phyloP scores from a whole-genome alignment of 148 eudicot species.

The Mesembryanthemum crystallinum region DNA sequence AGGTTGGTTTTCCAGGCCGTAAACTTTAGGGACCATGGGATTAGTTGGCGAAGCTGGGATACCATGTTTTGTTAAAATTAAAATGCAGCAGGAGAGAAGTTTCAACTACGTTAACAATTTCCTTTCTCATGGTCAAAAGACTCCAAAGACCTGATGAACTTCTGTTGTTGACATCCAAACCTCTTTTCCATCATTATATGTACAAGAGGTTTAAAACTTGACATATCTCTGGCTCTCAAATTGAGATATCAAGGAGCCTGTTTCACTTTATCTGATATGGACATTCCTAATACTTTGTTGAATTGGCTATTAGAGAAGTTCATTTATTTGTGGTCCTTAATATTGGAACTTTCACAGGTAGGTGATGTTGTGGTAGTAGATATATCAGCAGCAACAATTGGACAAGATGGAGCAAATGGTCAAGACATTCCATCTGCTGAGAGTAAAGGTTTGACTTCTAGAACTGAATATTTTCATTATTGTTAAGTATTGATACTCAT shows the following conservation, averaged over 20 bases:
- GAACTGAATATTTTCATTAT: neutral
- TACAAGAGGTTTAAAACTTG: constrained; percentile 1
- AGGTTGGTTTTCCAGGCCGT: no score
- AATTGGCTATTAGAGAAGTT: neutral
- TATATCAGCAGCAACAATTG: constrained; percentile 86
- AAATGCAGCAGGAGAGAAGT: neutral
- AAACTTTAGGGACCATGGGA: no score
- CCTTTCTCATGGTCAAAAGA: neutral
- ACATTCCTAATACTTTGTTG: neutral
- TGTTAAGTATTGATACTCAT: no score
- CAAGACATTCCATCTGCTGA: constrained; percentile 90
- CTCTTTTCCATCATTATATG: neutral
- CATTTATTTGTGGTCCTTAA: neutral
- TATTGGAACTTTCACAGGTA: constrained; percentile 42
- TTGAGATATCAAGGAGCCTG: neutral
- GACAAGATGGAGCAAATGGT: constrained; percentile 53
- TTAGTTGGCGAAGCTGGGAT: no score
- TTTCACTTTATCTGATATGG: neutral
- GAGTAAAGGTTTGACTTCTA: constrained; percentile 67
- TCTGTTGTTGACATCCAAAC: neutral
- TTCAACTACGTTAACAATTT: neutral
- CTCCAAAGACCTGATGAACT: neutral
- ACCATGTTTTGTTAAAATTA: no score
- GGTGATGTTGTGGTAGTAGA: constrained; percentile 95
- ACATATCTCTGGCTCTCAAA: no score